These are phyloP conservation scores for Fusarium succisae DNA, from an alignment of 2,329 filamentous ascomycete species.

Conservation along the genomic window DNA sequence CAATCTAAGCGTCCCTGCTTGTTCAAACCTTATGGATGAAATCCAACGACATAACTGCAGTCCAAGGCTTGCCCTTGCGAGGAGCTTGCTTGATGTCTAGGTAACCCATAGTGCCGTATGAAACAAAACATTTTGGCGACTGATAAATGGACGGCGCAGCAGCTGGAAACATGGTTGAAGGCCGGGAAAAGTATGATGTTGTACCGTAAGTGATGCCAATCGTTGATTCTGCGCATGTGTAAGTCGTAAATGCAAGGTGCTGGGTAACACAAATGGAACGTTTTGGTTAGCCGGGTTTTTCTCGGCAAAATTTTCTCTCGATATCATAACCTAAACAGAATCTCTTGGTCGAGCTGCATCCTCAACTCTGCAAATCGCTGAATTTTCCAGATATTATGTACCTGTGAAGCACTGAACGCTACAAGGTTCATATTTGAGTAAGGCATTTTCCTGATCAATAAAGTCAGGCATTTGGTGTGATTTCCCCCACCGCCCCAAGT, in stretches of 20 bases:
- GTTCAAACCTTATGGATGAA: conserved; percentile 73
- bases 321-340: conserved; percentile 59
- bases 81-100: conserved; percentile 77
- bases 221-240: background rate
- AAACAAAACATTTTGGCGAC: conserved; percentile 76
- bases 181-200: background rate
- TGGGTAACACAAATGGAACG: background rate
- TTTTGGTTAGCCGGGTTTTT: conserved; percentile 39
- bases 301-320: conserved; percentile 39
- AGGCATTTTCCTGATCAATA: background rate
- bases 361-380: conserved; percentile 1
- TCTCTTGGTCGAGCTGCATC: conserved; percentile 57
- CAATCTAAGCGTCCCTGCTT: too few species aligned
- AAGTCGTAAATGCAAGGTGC: conserved; percentile 1
- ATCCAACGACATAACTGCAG: conserved; percentile 68
- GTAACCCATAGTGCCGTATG: conserved; percentile 73
- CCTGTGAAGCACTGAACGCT: background rate
- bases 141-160: conserved; percentile 59
- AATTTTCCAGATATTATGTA: background rate
- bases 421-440: background rate
- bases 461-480: background rate
- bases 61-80: conserved; percentile 79
- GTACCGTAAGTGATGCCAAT: background rate
- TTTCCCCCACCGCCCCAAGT: conserved; percentile 19
- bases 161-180: conserved; percentile 56